Percentiles rank a stretch among this genome's conserved stretches.
phyloP scores from a whole-genome alignment of 176 grass and related monocot genomes.

The Oryza officinalis region DNA sequence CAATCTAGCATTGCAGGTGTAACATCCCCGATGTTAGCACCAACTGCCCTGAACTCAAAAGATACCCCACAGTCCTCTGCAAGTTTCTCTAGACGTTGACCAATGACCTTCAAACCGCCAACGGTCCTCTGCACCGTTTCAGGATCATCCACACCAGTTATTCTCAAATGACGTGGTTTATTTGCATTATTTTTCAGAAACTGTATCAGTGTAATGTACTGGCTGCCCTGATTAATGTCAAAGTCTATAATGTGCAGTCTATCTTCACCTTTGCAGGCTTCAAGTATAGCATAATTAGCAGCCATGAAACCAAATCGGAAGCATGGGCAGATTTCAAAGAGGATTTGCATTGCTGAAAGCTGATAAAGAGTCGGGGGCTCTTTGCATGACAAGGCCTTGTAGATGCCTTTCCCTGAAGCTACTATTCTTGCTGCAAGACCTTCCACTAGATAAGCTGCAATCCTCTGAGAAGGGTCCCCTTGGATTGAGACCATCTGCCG shows the following conservation, averaged over 20 bases:
- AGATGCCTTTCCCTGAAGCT: slow-evolving; percentile 77
- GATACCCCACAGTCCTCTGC: slow-evolving; percentile 72
- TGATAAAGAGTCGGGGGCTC: slow-evolving; percentile 85
- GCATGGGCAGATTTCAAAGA: slow-evolving; percentile 93
- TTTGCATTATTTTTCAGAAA: slow-evolving; percentile 58
- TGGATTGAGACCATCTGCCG: slow-evolving; percentile 90
- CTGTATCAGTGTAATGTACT: slow-evolving; percentile 89
- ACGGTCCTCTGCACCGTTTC: slow-evolving; percentile 89
- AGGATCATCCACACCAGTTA: slow-evolving; percentile 95
- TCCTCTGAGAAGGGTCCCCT: slow-evolving; percentile 82
- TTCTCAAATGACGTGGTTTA: slow-evolving; percentile 66
- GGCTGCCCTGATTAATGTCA: slow-evolving; percentile 93
- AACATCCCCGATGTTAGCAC: slow-evolving; percentile 77
- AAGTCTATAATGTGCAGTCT: slow-evolving; percentile 95
- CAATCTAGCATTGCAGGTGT: slow-evolving; percentile 86
- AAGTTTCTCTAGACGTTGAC: slow-evolving; percentile 75
- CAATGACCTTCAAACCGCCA: slow-evolving; percentile 90
- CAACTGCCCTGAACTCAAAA: slow-evolving; percentile 83
- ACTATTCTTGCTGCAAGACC: slow-evolving; percentile 92
- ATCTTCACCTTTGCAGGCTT: slow-evolving; percentile 82
- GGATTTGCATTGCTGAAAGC: slow-evolving; percentile 97
- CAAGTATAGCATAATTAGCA: slow-evolving; percentile 88
- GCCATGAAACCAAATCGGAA: slow-evolving; percentile 93
- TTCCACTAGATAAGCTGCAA: slow-evolving; percentile 90
- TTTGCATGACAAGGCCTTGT: slow-evolving; percentile 93